A percentile compares a stretch with the other conserved stretches of the same genome.
phyloP scores from a whole-genome alignment of 805 yeast species.

The Candida hispaniensis region DNA sequence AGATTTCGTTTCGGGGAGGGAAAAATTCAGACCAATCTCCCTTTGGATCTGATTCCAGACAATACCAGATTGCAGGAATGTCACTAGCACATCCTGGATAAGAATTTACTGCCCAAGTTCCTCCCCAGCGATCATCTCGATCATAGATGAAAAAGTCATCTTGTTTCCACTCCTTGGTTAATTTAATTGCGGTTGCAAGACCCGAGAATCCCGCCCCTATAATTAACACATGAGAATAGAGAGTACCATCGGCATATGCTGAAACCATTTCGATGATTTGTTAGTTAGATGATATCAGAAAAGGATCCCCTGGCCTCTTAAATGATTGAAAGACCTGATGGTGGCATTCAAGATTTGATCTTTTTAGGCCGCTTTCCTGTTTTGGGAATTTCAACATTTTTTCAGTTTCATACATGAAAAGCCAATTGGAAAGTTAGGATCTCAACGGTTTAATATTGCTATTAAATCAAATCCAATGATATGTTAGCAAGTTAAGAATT shows the following conservation, averaged over 20 bases:
- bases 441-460: too few relatives aligned
- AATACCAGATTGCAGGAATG: conserved; percentile 21
- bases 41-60: conserved; percentile 19
- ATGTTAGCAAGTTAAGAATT: too few relatives aligned
- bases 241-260: conserved; percentile 10
- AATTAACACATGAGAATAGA: conserved; percentile 11
- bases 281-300: too few relatives aligned
- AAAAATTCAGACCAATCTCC: conserved; percentile 18
- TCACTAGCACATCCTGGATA: conserved; percentile 22
- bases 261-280: conserved; percentile 3
- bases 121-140: conserved; percentile 19
- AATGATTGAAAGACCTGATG: too few relatives aligned
- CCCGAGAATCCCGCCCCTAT: conserved; percentile 15
- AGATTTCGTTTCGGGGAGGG: conserved; percentile 19
- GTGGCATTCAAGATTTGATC: too few relatives aligned
- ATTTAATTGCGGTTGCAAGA: conserved; percentile 15
- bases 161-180: conserved; percentile 7
- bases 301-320: too few relatives aligned
- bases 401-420: too few relatives aligned
- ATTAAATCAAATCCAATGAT: too few relatives aligned
- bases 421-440: too few relatives aligned
- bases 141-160: conserved; percentile 18
- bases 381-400: too few relatives aligned
- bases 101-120: conserved; percentile 21
- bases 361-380: too few relatives aligned